Evolutionary conservation across 345 rosid genomes (phyloP).

Genomic region (Gynandropsis gynandra): DNA sequence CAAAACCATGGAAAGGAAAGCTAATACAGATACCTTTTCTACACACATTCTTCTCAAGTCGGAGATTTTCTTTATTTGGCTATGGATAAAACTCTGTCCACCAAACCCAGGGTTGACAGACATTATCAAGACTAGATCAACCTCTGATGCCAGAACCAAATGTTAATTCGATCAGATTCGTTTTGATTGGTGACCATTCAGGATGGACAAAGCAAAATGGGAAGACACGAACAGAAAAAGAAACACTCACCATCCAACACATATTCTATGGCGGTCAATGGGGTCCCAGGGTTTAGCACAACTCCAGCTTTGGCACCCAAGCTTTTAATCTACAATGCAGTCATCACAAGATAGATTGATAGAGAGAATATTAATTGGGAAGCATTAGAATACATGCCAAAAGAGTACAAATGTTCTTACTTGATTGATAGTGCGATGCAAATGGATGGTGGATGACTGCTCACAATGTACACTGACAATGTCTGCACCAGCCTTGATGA

Average conservation of each 20-base stretch:
- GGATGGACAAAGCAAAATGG: background rate
- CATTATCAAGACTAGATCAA: slow-evolving; percentile 88
- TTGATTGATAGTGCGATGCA: slow-evolving; percentile 75
- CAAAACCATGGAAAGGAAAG: background rate
- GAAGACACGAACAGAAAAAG: slow-evolving; percentile 1
- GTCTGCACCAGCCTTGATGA: slow-evolving; percentile 95
- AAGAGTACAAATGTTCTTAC: slow-evolving; percentile 32
- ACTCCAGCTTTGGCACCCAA: slow-evolving; percentile 97
- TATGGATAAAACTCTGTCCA: slow-evolving; percentile 93
- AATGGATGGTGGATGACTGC: slow-evolving; percentile 80
- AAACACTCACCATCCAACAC: slow-evolving; percentile 73
- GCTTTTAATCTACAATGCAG: slow-evolving; percentile 48
- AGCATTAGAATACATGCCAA: background rate
- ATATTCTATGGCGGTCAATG: slow-evolving; percentile 65
- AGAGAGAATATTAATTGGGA: background rate
- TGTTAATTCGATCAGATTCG: slow-evolving; percentile 6
- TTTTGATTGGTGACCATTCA: slow-evolving; percentile 12
- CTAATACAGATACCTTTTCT: slow-evolving; percentile 51
- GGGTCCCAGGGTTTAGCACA: slow-evolving; percentile 82
- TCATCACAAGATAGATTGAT: background rate
- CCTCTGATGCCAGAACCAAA: slow-evolving; percentile 39
- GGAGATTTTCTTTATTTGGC: slow-evolving; percentile 82
- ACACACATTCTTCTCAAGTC: slow-evolving; percentile 77
- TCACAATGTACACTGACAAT: slow-evolving; percentile 91
- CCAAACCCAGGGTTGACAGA: slow-evolving; percentile 98